A percentile compares a stretch with the other conserved stretches of the same genome.
These are phyloP conservation scores for Sphenostylis stenocarpa DNA, from an alignment of 306 rosid genomes.

Conservation along the genomic window DNA sequence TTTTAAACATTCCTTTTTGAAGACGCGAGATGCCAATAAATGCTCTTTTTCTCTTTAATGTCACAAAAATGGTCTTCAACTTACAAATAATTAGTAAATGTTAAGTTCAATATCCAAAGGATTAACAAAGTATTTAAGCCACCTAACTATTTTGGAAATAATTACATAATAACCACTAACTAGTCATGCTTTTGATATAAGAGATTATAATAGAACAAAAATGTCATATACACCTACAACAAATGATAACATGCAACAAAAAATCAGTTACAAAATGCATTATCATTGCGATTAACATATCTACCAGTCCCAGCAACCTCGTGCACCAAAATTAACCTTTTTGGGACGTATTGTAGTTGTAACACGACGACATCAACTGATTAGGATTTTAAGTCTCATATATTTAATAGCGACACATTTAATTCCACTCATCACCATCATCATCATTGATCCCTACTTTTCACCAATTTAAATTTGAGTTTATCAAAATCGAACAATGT, in stretches of 20 bases:
- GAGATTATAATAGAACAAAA: neutral
- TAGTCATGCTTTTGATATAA: neutral
- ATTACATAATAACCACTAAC: neutral
- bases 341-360: neutral
- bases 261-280: neutral
- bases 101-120: neutral
- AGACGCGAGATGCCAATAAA: neutral
- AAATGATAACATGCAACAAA: neutral
- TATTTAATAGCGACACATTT: neutral
- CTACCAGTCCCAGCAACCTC: neutral
- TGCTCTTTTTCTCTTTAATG: neutral
- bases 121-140: neutral
- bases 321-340: slow-evolving; percentile 23
- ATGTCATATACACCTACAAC: neutral
- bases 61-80: neutral
- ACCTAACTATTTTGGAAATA: neutral
- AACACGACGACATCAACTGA: slow-evolving; percentile 18
- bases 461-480: neutral
- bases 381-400: neutral
- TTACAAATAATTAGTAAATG: neutral
- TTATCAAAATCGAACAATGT: neutral
- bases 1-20: neutral
- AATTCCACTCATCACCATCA: neutral
- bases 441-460: neutral
- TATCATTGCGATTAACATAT: neutral